Evolutionary conservation across 805 yeast genomes (phyloP), one percentile per base, ranked within the genome.

Genomic region (Clavispora carvajalis): DNA sequence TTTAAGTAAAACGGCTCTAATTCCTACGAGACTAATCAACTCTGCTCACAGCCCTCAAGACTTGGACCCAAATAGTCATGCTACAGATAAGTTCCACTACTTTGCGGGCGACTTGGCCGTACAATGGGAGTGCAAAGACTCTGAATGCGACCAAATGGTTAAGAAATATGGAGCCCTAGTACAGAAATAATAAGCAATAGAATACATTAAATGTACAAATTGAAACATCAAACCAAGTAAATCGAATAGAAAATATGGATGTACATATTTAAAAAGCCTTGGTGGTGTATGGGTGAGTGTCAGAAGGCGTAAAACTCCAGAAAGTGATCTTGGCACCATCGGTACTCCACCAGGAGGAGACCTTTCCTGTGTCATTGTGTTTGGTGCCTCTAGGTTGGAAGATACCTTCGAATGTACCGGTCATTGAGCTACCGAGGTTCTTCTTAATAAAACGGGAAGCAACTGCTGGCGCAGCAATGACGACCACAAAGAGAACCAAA

Each of bases 401-500:
- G 48, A 91, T 64, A 61, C 96, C 96, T 25, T 69, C 57, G 53
- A 71, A 65, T 19, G 66, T 62, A 54, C 74, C 73, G 37, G 57
- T 53, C 23, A 55, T 35, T 13, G 30, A 34, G 34, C 53, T 51
- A 37, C 65, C 65, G 43, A 68, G 50, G 50, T 70, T 59, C 49
- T 48, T 52, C 7, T 80, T 71, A 40, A 74, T 45, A 36, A 74
- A 68, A 40, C 76, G 67, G 35, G 87, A 78, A 21, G 91, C 98
- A 49, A 77, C 83, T 25, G 96, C 96, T 50, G 99, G 99, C 34
- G 93, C 97, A 49, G 81, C 83, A 58, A 93, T 81, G 63, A 91
- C 66, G 36, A 76, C 82, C 49, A 80, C 78, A 55, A 89, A 89
- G 45, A 88, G 58, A 36, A 78, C 60, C 55, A 95, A 68, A 47